Percentiles rank a stretch among this genome's conserved stretches.
Evolutionary conservation across 2,329 filamentous ascomycete species (phyloP).

Genomic region (Drechslera avenae): DNA sequence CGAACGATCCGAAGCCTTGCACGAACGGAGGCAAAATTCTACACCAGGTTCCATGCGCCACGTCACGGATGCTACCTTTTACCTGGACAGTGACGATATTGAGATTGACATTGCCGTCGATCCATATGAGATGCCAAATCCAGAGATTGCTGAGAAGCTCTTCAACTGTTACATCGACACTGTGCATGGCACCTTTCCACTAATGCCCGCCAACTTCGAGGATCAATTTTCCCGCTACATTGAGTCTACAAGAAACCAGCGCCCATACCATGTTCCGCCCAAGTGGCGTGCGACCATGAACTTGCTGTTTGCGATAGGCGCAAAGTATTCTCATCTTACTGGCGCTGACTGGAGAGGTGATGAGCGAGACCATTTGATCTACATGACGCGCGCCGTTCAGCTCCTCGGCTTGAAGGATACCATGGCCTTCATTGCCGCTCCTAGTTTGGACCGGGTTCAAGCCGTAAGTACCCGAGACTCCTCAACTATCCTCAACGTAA

Average conservation of each 20-base stretch:
- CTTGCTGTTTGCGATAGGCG: conserved; percentile 51
- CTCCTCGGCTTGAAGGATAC: conserved; percentile 29
- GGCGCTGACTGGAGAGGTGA: conserved; percentile 35
- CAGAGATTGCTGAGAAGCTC: conserved; percentile 38
- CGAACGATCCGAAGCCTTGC: conserved; percentile 25
- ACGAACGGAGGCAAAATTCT: conserved; percentile 19
- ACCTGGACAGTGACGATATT: conserved; percentile 42
- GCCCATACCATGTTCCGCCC: conserved; percentile 13
- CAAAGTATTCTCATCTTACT: conserved; percentile 45
- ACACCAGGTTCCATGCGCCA: conserved; percentile 15
- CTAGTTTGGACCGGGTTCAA: conserved; percentile 48
- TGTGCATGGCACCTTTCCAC: conserved; percentile 41
- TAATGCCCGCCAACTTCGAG: conserved; percentile 34
- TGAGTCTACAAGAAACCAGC: conserved; percentile 5
- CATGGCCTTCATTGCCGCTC: conserved; percentile 31
- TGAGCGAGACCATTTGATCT: conserved; percentile 46
- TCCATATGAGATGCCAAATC: conserved; percentile 41
- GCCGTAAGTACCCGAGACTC: conserved; percentile 34
- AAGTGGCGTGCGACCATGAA: conserved; percentile 49
- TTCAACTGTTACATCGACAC: conserved; percentile 45
- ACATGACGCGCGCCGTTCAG: conserved; percentile 42
- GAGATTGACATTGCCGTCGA: conserved; percentile 30
- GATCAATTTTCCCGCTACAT: conserved; percentile 27
- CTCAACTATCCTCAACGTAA: conserved; percentile 16
- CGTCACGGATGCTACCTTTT: conserved; percentile 40